phyloP scores from a whole-genome alignment of 306 rosid species.

The Calophaca sinica region DNA sequence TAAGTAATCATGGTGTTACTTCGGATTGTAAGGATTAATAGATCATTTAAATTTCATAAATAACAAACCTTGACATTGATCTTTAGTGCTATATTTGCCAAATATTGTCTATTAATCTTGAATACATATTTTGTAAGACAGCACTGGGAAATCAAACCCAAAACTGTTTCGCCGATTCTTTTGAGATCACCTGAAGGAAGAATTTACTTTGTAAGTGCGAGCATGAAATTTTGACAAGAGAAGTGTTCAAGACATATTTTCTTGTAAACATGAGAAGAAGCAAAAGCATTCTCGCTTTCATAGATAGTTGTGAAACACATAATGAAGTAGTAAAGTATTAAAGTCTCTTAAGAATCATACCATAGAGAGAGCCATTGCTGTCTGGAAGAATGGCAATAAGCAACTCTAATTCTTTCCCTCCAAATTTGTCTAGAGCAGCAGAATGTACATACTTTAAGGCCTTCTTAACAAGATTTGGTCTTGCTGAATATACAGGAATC shows the following conservation, averaged over 20 bases:
- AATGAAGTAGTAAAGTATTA: background rate
- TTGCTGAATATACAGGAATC: slow-evolving; percentile 48
- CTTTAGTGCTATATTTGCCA: slow-evolving; percentile 68
- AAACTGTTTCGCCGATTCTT: slow-evolving; percentile 76
- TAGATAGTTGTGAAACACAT: background rate
- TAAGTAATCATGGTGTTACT: no score
- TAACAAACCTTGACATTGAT: slow-evolving; percentile 70
- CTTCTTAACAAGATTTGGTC: slow-evolving; percentile 58
- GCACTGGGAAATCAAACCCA: slow-evolving; percentile 78
- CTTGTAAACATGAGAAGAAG: no score
- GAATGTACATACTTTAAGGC: slow-evolving; percentile 52
- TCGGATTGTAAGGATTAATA: background rate
- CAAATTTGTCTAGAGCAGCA: slow-evolving; percentile 46
- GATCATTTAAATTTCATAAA: slow-evolving; percentile 1
- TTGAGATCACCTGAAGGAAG: slow-evolving; percentile 68
- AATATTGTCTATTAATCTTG: slow-evolving; percentile 62
- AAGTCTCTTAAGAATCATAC: slow-evolving; percentile 27
- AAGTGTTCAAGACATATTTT: background rate
- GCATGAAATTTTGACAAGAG: background rate
- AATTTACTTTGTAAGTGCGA: slow-evolving; percentile 35
- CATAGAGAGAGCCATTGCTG: slow-evolving; percentile 58
- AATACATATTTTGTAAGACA: slow-evolving; percentile 74
- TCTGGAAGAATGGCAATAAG: slow-evolving; percentile 56
- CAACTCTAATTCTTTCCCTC: slow-evolving; percentile 54
- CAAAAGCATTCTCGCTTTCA: no score